Base-by-base conservation (phyloP, 2,329 filamentous ascomycete species). In the Stachybotrys chlorohalonatus region DNA sequence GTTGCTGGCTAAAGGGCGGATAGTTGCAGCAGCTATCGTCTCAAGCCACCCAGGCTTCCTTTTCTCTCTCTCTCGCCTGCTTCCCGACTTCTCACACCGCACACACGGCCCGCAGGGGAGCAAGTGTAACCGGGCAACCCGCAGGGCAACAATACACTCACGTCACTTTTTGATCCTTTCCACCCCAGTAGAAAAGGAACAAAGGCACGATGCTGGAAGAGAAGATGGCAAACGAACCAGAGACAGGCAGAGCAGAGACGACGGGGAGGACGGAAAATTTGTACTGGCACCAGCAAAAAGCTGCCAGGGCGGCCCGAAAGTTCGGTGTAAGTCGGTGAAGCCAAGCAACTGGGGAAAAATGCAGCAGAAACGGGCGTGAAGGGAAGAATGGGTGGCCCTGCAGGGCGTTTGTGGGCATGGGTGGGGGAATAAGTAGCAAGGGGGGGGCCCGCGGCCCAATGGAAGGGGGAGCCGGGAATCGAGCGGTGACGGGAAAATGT, bases 401-500 rank as follows among this genome's bases (percentile, higher is more conserved):
- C 24, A 24, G 17, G 46, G 9, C 15, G 46, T 47, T n/a, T 11
- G 46, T 11, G 3, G 15, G 11, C 46, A 11, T 47, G 46, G 9
- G 46, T 47, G 46, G 9, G 11, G 3, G 11, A 16, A 3, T 8
- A n/a, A 8, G 11, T 47, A n/a, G 46, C 11, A 13, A n/a, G 15
- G n/a, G 46, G 46, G 46, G 46, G 17, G 2, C 36, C 9, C 36
- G 36, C 39, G 39, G 39, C 8, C 46, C 46, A 47, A 47, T 47
- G 46, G 46, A n/a, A 24, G 11, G 46, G 7, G 2, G 6, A n/a
- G 24, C 17, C 31, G 36, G 16, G 32, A 24, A 24, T 52, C 50
- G 36, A 52, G 50, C 50, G 50, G 50, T 52, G 50, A 52, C 50
- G 50, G 32, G 32, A 45, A 42, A 42, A 42, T 42, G 36, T 42